phyloP scores from a whole-genome alignment of 2,329 filamentous ascomycete species.

The Alternaria infectoria region DNA sequence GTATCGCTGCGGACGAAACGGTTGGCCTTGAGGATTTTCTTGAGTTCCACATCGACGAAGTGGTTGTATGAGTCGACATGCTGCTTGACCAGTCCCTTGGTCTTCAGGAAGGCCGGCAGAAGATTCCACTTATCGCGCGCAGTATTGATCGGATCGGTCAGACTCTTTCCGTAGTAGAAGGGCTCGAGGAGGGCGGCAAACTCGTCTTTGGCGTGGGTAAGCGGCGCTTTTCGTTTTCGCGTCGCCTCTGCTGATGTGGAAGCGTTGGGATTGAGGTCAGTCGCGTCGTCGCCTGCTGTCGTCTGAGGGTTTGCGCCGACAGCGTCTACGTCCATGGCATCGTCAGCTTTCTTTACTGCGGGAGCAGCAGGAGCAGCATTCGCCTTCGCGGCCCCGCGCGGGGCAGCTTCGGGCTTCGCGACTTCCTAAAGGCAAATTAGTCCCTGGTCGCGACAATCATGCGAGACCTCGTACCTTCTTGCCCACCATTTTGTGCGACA shows the following conservation, averaged over 20 bases:
- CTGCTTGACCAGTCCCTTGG: slow-evolving; percentile 96
- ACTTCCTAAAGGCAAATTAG: slow-evolving; percentile 32
- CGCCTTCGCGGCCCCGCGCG: slow-evolving; percentile 38
- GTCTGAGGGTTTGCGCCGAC: slow-evolving; percentile 5
- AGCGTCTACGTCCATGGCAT: slow-evolving; percentile 18
- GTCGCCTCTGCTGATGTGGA: slow-evolving; percentile 32
- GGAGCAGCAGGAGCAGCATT: slow-evolving; percentile 24
- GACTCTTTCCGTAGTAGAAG: slow-evolving; percentile 71
- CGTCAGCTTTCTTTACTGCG: slow-evolving; percentile 16
- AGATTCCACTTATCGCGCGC: slow-evolving; percentile 94
- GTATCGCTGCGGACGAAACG: slow-evolving; percentile 88
- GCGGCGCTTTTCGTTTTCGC: slow-evolving; percentile 36
- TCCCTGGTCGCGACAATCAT: background rate
- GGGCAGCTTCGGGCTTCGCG: slow-evolving; percentile 37
- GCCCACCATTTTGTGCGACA: slow-evolving; percentile 37
- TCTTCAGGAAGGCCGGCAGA: slow-evolving; percentile 94
- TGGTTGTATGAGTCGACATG: slow-evolving; percentile 99
- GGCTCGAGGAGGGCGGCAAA: slow-evolving; percentile 71
- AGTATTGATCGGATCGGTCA: slow-evolving; percentile 73
- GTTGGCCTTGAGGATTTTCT: slow-evolving; percentile 94
- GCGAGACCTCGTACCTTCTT: slow-evolving; percentile 28
- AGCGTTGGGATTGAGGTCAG: slow-evolving; percentile 24
- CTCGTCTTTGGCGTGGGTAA: slow-evolving; percentile 50
- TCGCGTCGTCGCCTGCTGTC: slow-evolving; percentile 13
- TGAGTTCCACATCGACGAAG: slow-evolving; percentile 95